Evolutionary conservation across 345 rosid genomes (phyloP).

Genomic region (Chamaenerion angustifolium): DNA sequence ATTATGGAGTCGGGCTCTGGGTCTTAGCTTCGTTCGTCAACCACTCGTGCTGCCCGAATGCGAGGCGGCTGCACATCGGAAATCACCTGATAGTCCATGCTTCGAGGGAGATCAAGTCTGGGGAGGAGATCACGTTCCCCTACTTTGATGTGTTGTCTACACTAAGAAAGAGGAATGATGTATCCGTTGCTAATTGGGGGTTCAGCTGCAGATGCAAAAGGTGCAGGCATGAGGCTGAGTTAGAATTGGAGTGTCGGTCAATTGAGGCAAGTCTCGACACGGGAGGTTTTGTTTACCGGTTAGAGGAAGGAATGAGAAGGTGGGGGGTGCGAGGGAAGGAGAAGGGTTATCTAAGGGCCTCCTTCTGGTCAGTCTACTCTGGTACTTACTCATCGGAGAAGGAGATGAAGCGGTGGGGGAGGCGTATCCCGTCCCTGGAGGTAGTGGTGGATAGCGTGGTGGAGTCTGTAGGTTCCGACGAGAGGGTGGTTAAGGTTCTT

Average conservation of each 20-base stretch:
- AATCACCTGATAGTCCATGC: slow-evolving; percentile 49
- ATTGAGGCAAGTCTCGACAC: slow-evolving; percentile 46
- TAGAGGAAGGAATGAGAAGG: slow-evolving; percentile 68
- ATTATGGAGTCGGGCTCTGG: slow-evolving; percentile 76
- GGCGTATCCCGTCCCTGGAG: slow-evolving; percentile 44
- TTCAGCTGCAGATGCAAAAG: slow-evolving; percentile 53
- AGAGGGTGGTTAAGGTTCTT: slow-evolving; percentile 38
- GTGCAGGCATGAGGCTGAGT: slow-evolving; percentile 47
- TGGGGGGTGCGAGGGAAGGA: slow-evolving; percentile 59
- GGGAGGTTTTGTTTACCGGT: slow-evolving; percentile 33
- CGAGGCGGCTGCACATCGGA: slow-evolving; percentile 68
- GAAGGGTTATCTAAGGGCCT: slow-evolving; percentile 69
- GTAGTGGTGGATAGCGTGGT: slow-evolving; percentile 34
- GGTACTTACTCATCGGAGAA: slow-evolving; percentile 46
- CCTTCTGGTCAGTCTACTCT: slow-evolving; percentile 52
- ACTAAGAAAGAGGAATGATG: slow-evolving; percentile 39
- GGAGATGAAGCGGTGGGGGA: slow-evolving; percentile 49
- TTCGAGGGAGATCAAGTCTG: slow-evolving; percentile 64
- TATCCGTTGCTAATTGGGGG: slow-evolving; percentile 53
- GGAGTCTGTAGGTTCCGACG: slow-evolving; percentile 57
- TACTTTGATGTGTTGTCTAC: slow-evolving; percentile 52
- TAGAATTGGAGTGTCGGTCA: slow-evolving; percentile 27
- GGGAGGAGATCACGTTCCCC: slow-evolving; percentile 67
- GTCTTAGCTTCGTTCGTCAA: slow-evolving; percentile 60
- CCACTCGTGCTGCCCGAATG: slow-evolving; percentile 69